Percentiles rank a stretch among this genome's conserved stretches.
Conservation (phyloP, 495 filamentous ascomycete species). For the Neurospora sp. region DNA sequence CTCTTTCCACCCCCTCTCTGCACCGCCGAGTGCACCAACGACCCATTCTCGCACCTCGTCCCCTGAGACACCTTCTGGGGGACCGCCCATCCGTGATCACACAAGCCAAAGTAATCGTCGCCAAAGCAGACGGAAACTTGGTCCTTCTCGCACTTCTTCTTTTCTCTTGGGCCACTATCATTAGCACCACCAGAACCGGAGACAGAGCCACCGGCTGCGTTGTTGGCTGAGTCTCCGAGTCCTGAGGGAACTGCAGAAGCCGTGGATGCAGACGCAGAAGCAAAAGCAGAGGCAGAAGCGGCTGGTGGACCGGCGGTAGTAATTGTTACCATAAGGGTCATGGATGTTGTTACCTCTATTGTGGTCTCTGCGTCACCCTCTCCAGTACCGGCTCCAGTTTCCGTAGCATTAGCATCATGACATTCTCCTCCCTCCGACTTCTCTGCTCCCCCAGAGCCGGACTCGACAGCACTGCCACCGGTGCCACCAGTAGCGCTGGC, state of each 20-base stretch:
- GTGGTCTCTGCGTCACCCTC: neutral
- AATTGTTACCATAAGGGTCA: neutral
- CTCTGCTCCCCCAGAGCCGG: neutral
- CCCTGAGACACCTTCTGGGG: slow-evolving; percentile 4
- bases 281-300: neutral
- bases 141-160: neutral
- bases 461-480: neutral
- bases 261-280: neutral
- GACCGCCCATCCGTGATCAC: slow-evolving; percentile 8
- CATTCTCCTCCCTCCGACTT: neutral
- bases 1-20: neutral
- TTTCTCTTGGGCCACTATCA: neutral
- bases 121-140: neutral
- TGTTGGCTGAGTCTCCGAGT: neutral
- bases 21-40: neutral
- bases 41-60: slow-evolving; percentile 8
- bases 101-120: slow-evolving; percentile 9
- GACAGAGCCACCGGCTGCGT: neutral
- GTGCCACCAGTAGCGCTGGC: neutral
- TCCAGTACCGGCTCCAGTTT: neutral
- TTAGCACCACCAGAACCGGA: neutral
- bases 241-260: neutral
- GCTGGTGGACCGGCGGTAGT: neutral
- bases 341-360: neutral
- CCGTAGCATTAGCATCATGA: neutral